Percentiles rank a stretch among this genome's conserved stretches.
Conservation (phyloP, 2,329 filamentous ascomycete genomes). For the Aurifilum marmelostoma region DNA sequence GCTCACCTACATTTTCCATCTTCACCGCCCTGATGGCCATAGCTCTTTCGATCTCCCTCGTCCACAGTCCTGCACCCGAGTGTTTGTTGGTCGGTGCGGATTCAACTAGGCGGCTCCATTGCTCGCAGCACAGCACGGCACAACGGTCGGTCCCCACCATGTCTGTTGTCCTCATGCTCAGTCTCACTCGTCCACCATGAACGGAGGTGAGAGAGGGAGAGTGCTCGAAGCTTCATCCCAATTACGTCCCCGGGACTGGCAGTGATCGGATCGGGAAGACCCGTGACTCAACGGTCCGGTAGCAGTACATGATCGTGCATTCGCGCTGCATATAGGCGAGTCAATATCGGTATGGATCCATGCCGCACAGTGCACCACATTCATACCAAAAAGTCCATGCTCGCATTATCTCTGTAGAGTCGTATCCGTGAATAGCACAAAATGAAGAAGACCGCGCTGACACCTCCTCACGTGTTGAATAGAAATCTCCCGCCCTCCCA, state of each 20-base stretch:
- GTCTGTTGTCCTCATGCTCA: not conserved
- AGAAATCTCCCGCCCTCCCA: not conserved
- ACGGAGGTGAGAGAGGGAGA: not conserved
- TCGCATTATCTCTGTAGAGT: not conserved
- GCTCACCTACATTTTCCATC: not conserved
- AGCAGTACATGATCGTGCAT: not conserved
- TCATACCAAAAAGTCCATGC: not conserved
- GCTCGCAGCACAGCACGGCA: not conserved
- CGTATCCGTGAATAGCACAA: not conserved
- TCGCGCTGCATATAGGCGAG: not conserved
- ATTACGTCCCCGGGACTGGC: not conserved
- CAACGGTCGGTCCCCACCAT: not conserved
- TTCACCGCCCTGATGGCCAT: constrained; percentile 3
- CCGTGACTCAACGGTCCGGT: not conserved
- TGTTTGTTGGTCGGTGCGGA: not conserved
- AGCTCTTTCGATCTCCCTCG: not conserved
- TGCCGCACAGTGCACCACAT: not conserved
- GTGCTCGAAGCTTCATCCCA: not conserved
- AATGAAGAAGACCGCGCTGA: constrained; percentile 1
- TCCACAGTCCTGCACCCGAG: not conserved
- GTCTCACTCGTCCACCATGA: not conserved
- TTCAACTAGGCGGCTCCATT: not conserved
- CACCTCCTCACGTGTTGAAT: not conserved
- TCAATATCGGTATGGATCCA: not conserved
- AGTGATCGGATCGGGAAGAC: not conserved